phyloP scores from a whole-genome alignment of 345 rosid genomes.

The Citrus trifoliata region DNA sequence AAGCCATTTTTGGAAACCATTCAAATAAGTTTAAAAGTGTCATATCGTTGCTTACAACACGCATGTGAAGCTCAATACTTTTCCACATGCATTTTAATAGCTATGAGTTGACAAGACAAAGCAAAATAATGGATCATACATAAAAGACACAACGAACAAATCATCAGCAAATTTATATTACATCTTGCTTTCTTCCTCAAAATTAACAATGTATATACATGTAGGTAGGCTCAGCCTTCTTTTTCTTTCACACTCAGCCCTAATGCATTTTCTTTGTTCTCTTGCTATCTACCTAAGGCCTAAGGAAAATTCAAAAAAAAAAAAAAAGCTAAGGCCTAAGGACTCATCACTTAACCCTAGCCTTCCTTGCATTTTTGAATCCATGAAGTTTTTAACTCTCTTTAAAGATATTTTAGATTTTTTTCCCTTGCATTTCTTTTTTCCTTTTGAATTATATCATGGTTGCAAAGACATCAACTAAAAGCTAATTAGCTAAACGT shows the following conservation, averaged over 20 bases:
- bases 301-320: too few species aligned
- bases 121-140: not conserved
- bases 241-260: not conserved
- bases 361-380: not conserved
- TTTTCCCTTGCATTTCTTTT: too few species aligned
- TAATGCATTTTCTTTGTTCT: too few species aligned
- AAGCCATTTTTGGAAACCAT: not conserved
- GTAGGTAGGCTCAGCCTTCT: too few species aligned
- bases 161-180: not conserved
- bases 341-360: not conserved
- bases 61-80: slow-evolving; percentile 4
- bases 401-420: too few species aligned
- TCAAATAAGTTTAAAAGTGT: not conserved
- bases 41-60: not conserved
- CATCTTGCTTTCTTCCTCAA: not conserved
- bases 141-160: not conserved
- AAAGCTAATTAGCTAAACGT: too few species aligned
- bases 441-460: too few species aligned
- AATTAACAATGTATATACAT: not conserved
- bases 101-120: slow-evolving; percentile 9
- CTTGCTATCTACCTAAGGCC: too few species aligned
- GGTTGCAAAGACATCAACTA: too few species aligned
- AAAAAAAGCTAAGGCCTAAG: too few species aligned
- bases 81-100: not conserved
- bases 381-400: too few species aligned